Base-by-base conservation (phyloP, 2,329 filamentous ascomycete species). In the Exophiala dermatitidis region DNA sequence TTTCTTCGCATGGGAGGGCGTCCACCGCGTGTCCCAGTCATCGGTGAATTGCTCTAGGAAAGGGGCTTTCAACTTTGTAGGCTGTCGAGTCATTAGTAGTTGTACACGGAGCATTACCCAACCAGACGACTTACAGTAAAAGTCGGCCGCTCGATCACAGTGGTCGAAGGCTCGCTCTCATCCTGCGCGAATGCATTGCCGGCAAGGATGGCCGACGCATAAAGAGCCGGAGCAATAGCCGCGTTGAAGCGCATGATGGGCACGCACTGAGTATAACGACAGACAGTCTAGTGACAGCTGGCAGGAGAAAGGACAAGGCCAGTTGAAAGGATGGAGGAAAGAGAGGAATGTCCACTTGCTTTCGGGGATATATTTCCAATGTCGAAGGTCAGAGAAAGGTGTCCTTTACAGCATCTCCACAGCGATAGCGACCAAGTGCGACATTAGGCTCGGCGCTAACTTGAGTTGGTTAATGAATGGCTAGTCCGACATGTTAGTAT, bases 11-110 rank as follows among this genome's bases (percentile, higher is more conserved):
- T 93, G 86, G 46, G 91, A 97, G 54, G 86, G 82, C 75, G 91
- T 90, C 93, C 93, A 98, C 75, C 90, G 81, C 62, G 80, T 76
- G 64, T 96, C 86, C 91, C 91, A 97, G 74, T 88, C 90, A 64
- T 94, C 87, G 74, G 88, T 95, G 78, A 98, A 98, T 74, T 98
- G 93, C 78, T 98, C 93, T 61, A 97, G 77, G 82, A 98, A 98
- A 57, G 90, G 88, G 63, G 85, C 93, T 77, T 96, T 93, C 67
- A 97, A 71, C 60, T 77, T 80, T 62, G 90, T 88, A 56, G 93
- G 90, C 91, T 98, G 50, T 10, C 33, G n/a, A 37, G 59, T 53
- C 50, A 59, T 47, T 40, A 50, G 48, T 28, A 9, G 12, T 32
- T 45, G 30, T 6, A 6, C 29, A 29, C 42, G 8, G 6, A 4